Evolutionary conservation across 2,329 filamentous ascomycete species (phyloP), one percentile per base, ranked within the genome.

Genomic region (Aspergillus oerlinghausenensis): DNA sequence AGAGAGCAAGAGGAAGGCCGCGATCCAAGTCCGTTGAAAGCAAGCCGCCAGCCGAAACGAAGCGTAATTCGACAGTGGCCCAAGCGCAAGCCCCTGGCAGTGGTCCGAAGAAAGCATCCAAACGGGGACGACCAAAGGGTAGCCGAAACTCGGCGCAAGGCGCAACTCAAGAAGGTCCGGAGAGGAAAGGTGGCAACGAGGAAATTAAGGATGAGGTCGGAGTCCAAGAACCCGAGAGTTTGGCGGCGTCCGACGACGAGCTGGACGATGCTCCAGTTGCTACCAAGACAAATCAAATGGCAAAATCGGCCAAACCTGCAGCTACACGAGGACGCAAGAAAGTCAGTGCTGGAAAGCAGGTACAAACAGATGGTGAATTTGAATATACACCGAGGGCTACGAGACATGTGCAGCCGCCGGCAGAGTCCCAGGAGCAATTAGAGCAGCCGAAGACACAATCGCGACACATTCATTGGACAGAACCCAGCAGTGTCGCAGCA

Each of bases 181-280:
- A 70, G 54, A 77, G 82, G 42, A 79, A 79, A 57, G 64, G 69
- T 10, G 75, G 75, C 53, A 75, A 78, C 35, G 68, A 73, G n/a
- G 65, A 75, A 56, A 62, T 64, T 3, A 57, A 71, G 54, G 62
- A 62, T 3, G 61, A 75, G 50, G 60, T 62, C 56, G 62, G 70
- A 52, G 58, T 67, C 3, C 66, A 73, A 17, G 61, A 62, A 32
- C 60, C 62, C 40, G 62, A 62, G 25, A 61, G 64, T 29, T 63
- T 61, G 2, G 53, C 50, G 17, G 58, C 28, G 25, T 64, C 67
- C 1, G 68, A 64, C 25, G 67, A 72, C 49, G 69, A 71, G 50
- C 58, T 67, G 25, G 62, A 65, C 4, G 57, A 35, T 19, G 60
- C 64, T 9, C 63, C 57, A 14, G 40, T 51, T 9, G 49, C 49